Conservation (phyloP, 331 rosid species). For the Quercus lobata region DNA sequence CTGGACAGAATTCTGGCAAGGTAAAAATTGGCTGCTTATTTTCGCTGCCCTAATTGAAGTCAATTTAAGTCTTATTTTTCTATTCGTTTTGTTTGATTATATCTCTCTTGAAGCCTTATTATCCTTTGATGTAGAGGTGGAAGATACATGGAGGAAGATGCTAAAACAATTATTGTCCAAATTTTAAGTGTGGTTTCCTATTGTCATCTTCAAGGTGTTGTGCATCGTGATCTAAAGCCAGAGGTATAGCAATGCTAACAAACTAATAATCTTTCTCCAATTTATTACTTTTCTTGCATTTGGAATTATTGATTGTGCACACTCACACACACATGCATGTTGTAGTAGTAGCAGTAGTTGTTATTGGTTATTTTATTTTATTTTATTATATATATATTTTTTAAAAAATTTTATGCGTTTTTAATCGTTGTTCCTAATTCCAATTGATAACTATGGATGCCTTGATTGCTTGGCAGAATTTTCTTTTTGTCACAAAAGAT, state of each 20-base stretch:
- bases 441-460: constrained; percentile 12
- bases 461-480: constrained; percentile 62
- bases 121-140: constrained; percentile 70
- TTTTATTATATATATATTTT: too few species aligned
- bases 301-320: constrained; percentile 11
- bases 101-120: background rate
- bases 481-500: constrained; percentile 73
- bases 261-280: background rate
- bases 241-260: constrained; percentile 55
- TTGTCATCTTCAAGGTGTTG: constrained; percentile 96
- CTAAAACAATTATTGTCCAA: constrained; percentile 83
- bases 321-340: background rate
- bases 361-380: background rate
- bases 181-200: constrained; percentile 78
- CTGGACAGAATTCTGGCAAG: constrained; percentile 90
- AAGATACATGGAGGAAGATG: constrained; percentile 86
- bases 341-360: too few species aligned
- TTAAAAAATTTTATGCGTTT: background rate
- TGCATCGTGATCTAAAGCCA: constrained; percentile 96
- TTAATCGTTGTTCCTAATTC: background rate
- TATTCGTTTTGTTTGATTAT: constrained; percentile 18
- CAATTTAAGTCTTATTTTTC: background rate
- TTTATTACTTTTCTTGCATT: background rate
- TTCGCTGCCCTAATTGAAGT: background rate
- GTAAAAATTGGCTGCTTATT: constrained; percentile 39